Base-by-base conservation (phyloP, 495 filamentous ascomycete species). In the Cercophora sp. region DNA sequence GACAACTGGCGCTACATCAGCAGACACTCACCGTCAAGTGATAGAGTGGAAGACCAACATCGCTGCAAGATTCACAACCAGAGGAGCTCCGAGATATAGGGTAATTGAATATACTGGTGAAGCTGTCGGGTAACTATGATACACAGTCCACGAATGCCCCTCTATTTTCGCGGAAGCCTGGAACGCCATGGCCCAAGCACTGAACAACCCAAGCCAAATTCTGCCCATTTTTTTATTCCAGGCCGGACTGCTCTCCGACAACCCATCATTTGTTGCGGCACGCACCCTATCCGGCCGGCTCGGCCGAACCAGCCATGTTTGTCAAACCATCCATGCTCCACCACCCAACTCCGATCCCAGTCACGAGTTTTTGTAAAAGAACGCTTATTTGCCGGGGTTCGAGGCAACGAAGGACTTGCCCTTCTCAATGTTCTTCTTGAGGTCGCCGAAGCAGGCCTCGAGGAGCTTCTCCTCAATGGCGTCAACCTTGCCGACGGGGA, bases 381-480 rank as follows among this genome's bases (percentile, higher is more conserved):
- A 19, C 19, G 31, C 40, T 73, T 80, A 79, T 63, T 79, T 79
- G 52, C 72, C 71, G 41, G 78, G 78, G 77, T 80, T 80, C 25
- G 65, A 13, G 25, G 73, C 70, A 44, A 74, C 77, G 39, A 81
- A 81, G 25, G 64, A 51, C 37, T 75, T 70, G 60, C 78, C 78
- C 75, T 81, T 81, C 48, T 72, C 69, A 60, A 81, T 81, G 72
- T 81, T 81, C 77, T 88, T 89, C 81, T 91, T 90, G 70, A 98
- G 80, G 77, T 97, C 93, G 58, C 62, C 73, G 54, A 96, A 75
- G 79, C 81, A 85, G 58, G 83, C 86, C 67, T 92, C 87, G 56
- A 98, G 71, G 59, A 98, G 83, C 74, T 86, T 83, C 82, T 96
- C 74, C 84, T 98, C 93, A 68, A 86, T 78, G 55, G 82, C 80